phyloP scores from a whole-genome alignment of 1,284 basidiomycete genomes.

The Naganishia albida region DNA sequence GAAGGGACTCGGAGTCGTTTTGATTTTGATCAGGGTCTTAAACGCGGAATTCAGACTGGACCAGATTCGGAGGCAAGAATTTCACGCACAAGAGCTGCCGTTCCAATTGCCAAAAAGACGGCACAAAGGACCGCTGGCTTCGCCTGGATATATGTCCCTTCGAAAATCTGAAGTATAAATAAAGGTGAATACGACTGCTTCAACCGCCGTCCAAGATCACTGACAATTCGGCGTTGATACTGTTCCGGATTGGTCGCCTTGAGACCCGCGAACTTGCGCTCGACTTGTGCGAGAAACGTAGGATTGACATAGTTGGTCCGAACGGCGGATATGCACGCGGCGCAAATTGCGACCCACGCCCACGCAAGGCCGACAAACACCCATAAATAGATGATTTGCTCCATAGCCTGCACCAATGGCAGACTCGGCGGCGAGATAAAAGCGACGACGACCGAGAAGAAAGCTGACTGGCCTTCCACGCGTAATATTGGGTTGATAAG shows the following conservation, averaged over 20 bases:
- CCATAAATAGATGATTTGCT: conserved; percentile 47
- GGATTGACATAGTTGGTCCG: conserved; percentile 28
- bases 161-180: conserved; percentile 39
- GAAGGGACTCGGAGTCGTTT: conserved; percentile 50
- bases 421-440: conserved; percentile 49
- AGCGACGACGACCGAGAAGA: conserved; percentile 35
- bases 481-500: conserved; percentile 44
- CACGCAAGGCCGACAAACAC: conserved; percentile 48
- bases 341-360: conserved; percentile 49
- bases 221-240: conserved; percentile 24
- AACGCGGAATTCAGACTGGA: background rate
- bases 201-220: background rate
- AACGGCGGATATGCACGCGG: conserved; percentile 38
- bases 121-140: conserved; percentile 45
- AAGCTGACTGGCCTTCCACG: conserved; percentile 46
- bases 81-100: conserved; percentile 42
- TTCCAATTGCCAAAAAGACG: conserved; percentile 46
- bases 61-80: background rate
- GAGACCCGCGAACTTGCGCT: conserved; percentile 30
- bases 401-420: conserved; percentile 46
- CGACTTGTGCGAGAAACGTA: conserved; percentile 9
- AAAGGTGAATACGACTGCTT: background rate
- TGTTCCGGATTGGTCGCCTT: conserved; percentile 30
- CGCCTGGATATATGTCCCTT: conserved; percentile 50
- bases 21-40: conserved; percentile 48